Conservation (phyloP, 208 protist species). For the Leishmania amazonensis region DNA sequence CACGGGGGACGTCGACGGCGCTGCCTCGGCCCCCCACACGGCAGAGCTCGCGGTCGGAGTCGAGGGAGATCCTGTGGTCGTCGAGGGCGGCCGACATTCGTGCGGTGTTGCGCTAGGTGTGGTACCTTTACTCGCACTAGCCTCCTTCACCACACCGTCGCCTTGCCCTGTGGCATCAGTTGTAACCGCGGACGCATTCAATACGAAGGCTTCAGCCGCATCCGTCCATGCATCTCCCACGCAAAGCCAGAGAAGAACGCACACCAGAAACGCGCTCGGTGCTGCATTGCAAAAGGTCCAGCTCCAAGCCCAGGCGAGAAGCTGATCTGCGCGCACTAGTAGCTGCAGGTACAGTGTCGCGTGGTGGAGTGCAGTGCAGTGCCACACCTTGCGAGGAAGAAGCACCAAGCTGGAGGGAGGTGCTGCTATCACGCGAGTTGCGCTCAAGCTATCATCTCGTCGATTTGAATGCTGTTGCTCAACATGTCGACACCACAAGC, state of each 20-base stretch:
- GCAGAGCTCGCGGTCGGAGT: background rate
- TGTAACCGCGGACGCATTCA: background rate
- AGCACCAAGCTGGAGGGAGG: background rate
- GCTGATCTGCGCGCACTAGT: slow-evolving; percentile 9
- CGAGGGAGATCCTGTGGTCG: background rate
- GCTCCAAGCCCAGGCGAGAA: slow-evolving; percentile 6
- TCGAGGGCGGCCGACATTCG: background rate
- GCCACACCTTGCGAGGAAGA: slow-evolving; percentile 1
- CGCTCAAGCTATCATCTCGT: background rate
- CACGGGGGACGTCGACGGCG: background rate
- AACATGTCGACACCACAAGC: slow-evolving; percentile 19
- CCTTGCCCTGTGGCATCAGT: background rate
- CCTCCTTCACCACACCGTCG: background rate
- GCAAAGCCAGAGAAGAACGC: slow-evolving; percentile 27
- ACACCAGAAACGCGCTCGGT: slow-evolving; percentile 13
- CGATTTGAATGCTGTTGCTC: background rate
- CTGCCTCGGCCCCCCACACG: background rate
- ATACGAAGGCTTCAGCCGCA: slow-evolving; percentile 10
- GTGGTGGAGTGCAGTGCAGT: background rate
- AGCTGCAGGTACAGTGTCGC: slow-evolving; percentile 11
- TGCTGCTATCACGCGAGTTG: background rate
- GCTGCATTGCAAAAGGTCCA: slow-evolving; percentile 9
- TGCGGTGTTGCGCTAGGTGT: background rate
- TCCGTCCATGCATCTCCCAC: slow-evolving; percentile 21
- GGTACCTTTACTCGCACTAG: background rate